Evolutionary conservation across 2,329 filamentous ascomycete genomes (phyloP), one percentile per base, ranked within the genome.

Genomic region (Periglandula ipomoeae): DNA sequence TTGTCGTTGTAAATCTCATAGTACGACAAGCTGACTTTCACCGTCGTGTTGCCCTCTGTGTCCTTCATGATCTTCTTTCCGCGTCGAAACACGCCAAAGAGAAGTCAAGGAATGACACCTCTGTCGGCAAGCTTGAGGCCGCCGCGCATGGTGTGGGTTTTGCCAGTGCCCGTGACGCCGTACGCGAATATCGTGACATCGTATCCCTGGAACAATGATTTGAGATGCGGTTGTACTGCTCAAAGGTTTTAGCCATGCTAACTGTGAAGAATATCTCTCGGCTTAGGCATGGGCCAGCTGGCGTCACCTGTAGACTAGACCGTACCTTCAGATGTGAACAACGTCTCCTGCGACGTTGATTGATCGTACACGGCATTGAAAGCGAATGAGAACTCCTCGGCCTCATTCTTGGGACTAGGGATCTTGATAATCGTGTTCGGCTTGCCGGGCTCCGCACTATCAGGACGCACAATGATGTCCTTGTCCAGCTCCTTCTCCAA

Each of bases 1-100:
- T 91, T 91, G 71, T 96, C 90, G 65, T 94, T 95, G 69, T 96
- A 96, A 56, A 96, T 95, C 65, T 96, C 90, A 69, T 95, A 95
- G 69, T 96, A 96, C 24, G 87, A 90, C 60, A 96, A 76, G 11
- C 81, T 75, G 15, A 95, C 87, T 8, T 80, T 72, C 20, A 94
- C 87, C 2, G 71, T 75, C 0, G 84, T 90, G 46, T 81, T 72
- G 10, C 83, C 87, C 4, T 75, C 73, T 2, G 82, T 78, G 59
- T 95, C 89, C 66, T 91, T 93, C 55, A 81, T 78, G 17, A 93
- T 83, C 72, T 94, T 95, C 67, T 89, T 87, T 54, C 85, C 84
- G 52, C 88, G 77, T 43, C 91, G 80, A 64, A 91, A 97, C 50
- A 97, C 86, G 57, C 80, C 81, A 66, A 88, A 94, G 39, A 96